Evolutionary conservation across 305 asterid genomes (phyloP).

Genomic region (Nicotiana rustica): DNA sequence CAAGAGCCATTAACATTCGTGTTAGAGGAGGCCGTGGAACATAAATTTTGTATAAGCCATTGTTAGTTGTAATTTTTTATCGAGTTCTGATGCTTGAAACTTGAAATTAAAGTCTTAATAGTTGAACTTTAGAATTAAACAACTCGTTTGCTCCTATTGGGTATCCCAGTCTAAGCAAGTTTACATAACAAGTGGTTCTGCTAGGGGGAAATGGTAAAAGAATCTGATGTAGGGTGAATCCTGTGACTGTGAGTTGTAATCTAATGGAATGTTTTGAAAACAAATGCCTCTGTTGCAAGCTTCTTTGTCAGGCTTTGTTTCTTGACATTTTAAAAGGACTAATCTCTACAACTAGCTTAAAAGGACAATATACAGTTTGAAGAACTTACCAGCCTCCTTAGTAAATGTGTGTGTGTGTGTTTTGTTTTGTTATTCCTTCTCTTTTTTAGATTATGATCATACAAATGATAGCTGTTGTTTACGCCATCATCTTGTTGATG

Average conservation of each 20-base stretch:
- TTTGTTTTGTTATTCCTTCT: neutral
- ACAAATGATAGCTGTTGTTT: constrained; percentile 1
- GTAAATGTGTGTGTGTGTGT: too few relatives aligned
- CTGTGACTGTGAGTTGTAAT: neutral
- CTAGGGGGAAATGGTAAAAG: neutral
- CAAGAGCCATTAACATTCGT: constrained; percentile 48
- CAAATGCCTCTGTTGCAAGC: too few relatives aligned
- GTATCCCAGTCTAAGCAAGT: neutral
- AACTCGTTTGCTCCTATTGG: neutral
- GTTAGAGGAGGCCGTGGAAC: constrained; percentile 40
- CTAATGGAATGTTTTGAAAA: too few relatives aligned
- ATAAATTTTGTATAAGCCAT: constrained; percentile 1
- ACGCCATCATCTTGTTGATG: neutral
- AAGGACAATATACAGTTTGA: neutral
- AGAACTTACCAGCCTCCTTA: neutral
- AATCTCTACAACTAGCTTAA: too few relatives aligned
- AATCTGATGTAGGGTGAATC: neutral
- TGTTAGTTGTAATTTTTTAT: neutral
- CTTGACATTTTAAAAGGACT: too few relatives aligned
- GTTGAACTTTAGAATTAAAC: neutral
- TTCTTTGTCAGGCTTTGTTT: too few relatives aligned
- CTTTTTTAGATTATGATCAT: neutral
- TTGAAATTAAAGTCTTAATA: neutral
- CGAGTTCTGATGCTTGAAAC: neutral
- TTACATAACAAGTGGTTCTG: neutral